phyloP scores from a whole-genome alignment of 257 asterid species.

The Primulina huaijiensis region DNA sequence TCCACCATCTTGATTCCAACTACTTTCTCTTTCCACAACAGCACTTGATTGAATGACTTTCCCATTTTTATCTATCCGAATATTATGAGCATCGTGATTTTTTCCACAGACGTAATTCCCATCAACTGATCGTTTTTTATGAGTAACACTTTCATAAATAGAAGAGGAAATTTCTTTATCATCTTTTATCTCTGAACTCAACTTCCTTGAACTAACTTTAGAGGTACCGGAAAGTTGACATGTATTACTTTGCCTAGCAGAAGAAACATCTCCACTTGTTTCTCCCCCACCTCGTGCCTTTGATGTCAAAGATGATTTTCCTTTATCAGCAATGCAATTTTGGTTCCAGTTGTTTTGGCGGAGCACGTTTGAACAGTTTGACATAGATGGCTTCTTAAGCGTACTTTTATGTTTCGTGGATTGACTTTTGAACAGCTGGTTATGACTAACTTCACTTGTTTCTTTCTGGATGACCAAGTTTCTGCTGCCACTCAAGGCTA shows the following conservation, averaged over 20 bases:
- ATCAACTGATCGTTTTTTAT: constrained; percentile 66
- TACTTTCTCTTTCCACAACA: constrained; percentile 31
- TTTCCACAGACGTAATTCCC: constrained; percentile 57
- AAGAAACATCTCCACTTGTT: constrained; percentile 42
- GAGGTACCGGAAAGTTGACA: constrained; percentile 43
- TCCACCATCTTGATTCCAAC: constrained; percentile 47
- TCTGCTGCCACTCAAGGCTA: constrained; percentile 30
- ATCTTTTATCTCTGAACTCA: constrained; percentile 37
- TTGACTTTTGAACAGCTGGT: constrained; percentile 42
- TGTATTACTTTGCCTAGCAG: constrained; percentile 40
- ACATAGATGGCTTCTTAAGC: constrained; percentile 43
- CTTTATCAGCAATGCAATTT: constrained; percentile 59
- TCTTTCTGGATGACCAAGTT: constrained; percentile 41
- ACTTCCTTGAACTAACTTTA: constrained; percentile 53
- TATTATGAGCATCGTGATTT: constrained; percentile 31
- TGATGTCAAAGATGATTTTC: constrained; percentile 47
- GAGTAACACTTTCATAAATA: constrained; percentile 35
- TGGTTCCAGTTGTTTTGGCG: constrained; percentile 87
- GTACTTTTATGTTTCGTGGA: constrained; percentile 41
- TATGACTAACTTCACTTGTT: constrained; percentile 38
- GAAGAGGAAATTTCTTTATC: constrained; percentile 45
- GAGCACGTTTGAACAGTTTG: constrained; percentile 44
- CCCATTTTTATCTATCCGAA: constrained; percentile 32
- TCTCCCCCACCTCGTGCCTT: constrained; percentile 46
- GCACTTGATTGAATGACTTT: constrained; percentile 37